Conservation (phyloP, 2,329 filamentous ascomycete species). For the Harringtonia lauricola region DNA sequence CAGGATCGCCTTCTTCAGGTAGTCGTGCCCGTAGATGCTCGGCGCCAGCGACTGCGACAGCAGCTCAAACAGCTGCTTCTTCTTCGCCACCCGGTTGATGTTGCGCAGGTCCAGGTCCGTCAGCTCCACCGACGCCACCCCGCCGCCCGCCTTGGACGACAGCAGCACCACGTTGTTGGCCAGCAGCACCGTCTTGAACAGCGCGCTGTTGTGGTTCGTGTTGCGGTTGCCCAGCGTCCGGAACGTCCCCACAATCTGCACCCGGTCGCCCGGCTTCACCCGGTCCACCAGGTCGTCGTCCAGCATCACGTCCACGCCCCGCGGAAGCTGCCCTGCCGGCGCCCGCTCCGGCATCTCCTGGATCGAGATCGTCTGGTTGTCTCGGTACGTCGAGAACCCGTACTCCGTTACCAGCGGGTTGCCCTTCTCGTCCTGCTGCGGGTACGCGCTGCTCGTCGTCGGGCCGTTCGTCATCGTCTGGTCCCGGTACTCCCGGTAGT, state of each 20-base stretch:
- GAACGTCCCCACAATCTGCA: constrained; percentile 95
- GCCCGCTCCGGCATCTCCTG: constrained; percentile 98
- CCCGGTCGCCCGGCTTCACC: constrained; percentile 89
- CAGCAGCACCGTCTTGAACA: constrained; percentile 88
- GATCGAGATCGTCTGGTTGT: constrained; percentile 95
- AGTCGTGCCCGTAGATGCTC: constrained; percentile 92
- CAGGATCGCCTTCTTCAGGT: constrained; percentile 95
- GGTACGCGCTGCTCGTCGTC: constrained; percentile 85
- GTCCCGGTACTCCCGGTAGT: constrained; percentile 83
- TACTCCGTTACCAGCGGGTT: constrained; percentile 93
- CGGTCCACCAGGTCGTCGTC: constrained; percentile 94
- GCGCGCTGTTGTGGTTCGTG: constrained; percentile 76
- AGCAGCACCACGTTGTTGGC: constrained; percentile 93
- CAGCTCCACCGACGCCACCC: constrained; percentile 81
- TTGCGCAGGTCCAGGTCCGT: constrained; percentile 97
- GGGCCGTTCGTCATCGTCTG: constrained; percentile 94
- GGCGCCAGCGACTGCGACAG: constrained; percentile 90
- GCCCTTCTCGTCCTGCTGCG: constrained; percentile 83
- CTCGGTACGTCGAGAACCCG: constrained; percentile 87
- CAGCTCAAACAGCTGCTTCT: constrained; percentile 84
- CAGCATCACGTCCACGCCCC: constrained; percentile 90
- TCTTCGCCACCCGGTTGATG: constrained; percentile 96
- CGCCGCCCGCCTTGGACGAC: constrained; percentile 91
- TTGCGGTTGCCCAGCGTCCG: constrained; percentile 91
- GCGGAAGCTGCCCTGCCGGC: constrained; percentile 86